Conservation (phyloP, 73 alveolate genomes). For the Paramecium primaurelia region DNA sequence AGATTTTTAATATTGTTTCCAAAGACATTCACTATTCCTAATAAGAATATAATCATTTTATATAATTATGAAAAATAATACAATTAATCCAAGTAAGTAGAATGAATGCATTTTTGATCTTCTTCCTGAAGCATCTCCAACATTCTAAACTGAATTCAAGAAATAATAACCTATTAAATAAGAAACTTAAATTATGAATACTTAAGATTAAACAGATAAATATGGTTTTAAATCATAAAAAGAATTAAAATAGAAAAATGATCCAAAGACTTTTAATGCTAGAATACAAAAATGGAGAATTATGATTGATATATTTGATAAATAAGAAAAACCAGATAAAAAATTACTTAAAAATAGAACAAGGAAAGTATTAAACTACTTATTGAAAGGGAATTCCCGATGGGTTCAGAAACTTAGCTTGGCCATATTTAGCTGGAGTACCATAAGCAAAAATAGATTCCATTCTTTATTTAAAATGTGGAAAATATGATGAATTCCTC, state of each 20-base stretch:
- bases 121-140: neutral
- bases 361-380: neutral
- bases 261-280: slow-evolving; percentile 3
- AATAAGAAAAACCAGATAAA: neutral
- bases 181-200: neutral
- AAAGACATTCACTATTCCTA: neutral
- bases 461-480: neutral
- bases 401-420: slow-evolving; percentile 1
- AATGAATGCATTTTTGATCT: neutral
- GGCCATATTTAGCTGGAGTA: slow-evolving; percentile 47
- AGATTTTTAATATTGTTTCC: neutral
- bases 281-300: slow-evolving; percentile 45
- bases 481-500: neutral
- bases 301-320: neutral
- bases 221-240: neutral
- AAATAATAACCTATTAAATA: neutral
- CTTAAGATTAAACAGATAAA: neutral
- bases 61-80: neutral
- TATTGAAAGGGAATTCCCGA: slow-evolving; percentile 18
- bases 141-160: neutral
- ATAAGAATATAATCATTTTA: neutral
- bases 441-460: neutral
- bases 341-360: neutral
- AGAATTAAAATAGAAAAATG: neutral
- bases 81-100: neutral